Evolutionary conservation across 352 stramenopile species (phyloP), one percentile per base, ranked within the genome.

Genomic region (Phytophthora boehmeriae): DNA sequence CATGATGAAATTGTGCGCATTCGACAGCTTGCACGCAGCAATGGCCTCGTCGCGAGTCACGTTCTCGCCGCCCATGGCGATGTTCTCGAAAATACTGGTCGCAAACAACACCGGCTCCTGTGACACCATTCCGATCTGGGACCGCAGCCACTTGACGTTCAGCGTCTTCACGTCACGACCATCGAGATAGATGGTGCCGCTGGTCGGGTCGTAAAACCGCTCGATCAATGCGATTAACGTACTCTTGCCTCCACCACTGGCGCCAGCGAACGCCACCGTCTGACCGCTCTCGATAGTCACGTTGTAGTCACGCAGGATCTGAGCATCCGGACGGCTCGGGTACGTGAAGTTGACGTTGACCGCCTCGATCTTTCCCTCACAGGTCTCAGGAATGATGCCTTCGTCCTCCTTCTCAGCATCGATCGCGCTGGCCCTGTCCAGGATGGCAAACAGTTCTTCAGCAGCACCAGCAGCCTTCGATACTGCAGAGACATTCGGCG

Each of bases 1-100:
- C 50, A 90, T 78, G 56, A 98, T 94, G 57, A 98, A 98, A 19
- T 82, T 58, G 52, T 93, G 67, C 16, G 97, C 77, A 42, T 98
- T 90, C 0, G 93, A 89, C 56, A 82, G 64, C 61, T 89, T 79
- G 1, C 89, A 89, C 2, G 91, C 94, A 22, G 79, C 72, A 30
- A 88, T 65, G 14, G 97, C 68, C 43, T 97, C 83, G 44, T 88
- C 87, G 14, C 46, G 55, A 44, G 63, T 60, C 25, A 59, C 46
- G 41, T 84, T 65, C 32, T 76, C 65, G 20, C 73, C 76, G 14
- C 86, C 86, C 49, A 85, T 83, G 10, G 59, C 51, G 63, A 98
- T 96, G 56, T 97, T 97, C n/a, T 97, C 80, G 8, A 64, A 59
- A 54, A 97, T 91, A 3, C 76, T 88, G 20, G 69, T 78, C 42